phyloP scores from a whole-genome alignment of 2,329 filamentous ascomycete genomes.

The Pseudonectria foliicola region DNA sequence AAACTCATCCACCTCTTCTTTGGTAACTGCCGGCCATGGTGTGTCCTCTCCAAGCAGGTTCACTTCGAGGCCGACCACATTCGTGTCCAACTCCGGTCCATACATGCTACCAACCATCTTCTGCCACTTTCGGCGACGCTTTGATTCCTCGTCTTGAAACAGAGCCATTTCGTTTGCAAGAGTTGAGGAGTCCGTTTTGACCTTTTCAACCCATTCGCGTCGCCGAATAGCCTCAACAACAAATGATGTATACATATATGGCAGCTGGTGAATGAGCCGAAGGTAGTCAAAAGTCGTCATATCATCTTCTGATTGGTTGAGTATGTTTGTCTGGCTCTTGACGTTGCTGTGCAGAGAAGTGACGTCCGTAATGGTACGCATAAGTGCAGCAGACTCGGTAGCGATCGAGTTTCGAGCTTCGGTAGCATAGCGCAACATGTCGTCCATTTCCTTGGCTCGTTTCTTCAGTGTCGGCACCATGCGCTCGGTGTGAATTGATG shows the following conservation, averaged over 20 bases:
- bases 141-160: constrained; percentile 88
- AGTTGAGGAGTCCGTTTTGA: constrained; percentile 77
- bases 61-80: constrained; percentile 72
- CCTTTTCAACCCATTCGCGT: constrained; percentile 86
- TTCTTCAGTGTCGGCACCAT: constrained; percentile 52
- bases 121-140: constrained; percentile 82
- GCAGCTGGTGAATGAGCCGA: constrained; percentile 72
- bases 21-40: constrained; percentile 69
- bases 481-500: constrained; percentile 55
- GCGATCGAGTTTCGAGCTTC: constrained; percentile 63
- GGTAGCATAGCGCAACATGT: constrained; percentile 50
- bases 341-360: constrained; percentile 68
- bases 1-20: constrained; percentile 71
- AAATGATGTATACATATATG: constrained; percentile 84
- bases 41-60: constrained; percentile 74
- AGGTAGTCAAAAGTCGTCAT: constrained; percentile 76
- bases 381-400: constrained; percentile 60
- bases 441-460: constrained; percentile 53
- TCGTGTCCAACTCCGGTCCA: constrained; percentile 59
- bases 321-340: constrained; percentile 61
- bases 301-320: constrained; percentile 69
- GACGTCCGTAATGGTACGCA: constrained; percentile 75
- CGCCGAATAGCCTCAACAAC: constrained; percentile 79
- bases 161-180: constrained; percentile 88
- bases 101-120: constrained; percentile 74